phyloP scores from a whole-genome alignment of 139 green algal species.

The Pedinophyceae sp. region DNA sequence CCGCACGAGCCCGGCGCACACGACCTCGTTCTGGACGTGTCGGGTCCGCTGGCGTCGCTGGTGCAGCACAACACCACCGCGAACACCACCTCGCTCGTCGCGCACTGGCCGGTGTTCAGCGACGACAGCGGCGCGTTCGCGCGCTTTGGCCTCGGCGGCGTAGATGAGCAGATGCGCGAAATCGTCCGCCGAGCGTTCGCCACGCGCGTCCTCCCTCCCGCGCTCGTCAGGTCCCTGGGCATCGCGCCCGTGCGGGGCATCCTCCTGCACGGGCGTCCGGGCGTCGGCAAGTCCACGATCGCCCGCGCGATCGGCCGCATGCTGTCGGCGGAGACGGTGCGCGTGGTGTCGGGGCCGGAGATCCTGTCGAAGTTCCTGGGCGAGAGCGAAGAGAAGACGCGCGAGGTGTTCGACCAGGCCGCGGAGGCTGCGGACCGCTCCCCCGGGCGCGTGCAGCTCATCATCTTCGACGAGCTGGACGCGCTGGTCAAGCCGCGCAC shows the following conservation, averaged over 20 bases:
- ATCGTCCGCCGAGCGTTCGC: conserved; percentile 8
- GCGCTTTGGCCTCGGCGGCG: not conserved
- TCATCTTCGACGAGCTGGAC: conserved; percentile 14
- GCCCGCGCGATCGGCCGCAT: conserved; percentile 2
- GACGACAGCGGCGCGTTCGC: no score
- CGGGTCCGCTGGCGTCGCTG: no score
- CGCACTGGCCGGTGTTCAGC: no score
- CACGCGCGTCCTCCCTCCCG: conserved; percentile 6
- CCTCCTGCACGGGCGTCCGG: conserved; percentile 13
- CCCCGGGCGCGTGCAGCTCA: not conserved
- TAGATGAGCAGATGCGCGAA: not conserved
- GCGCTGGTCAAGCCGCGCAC: conserved; percentile 3
- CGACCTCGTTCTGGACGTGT: no score
- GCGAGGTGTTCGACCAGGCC: conserved; percentile 17
- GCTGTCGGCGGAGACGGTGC: conserved; percentile 1
- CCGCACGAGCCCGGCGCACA: no score
- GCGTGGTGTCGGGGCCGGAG: conserved; percentile 22
- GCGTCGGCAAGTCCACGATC: conserved; percentile 3
- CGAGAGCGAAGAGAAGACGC: conserved; percentile 15
- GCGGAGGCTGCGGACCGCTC: conserved; percentile 8
- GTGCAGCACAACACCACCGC: no score
- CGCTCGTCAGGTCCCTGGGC: conserved; percentile 5
- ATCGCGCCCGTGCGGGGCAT: conserved; percentile 15
- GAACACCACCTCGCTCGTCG: no score
- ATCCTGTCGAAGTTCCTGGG: conserved; percentile 23